These are phyloP conservation scores for Senecio squalidus DNA, from an alignment of 140 eudicot species.

Conservation along the genomic window DNA sequence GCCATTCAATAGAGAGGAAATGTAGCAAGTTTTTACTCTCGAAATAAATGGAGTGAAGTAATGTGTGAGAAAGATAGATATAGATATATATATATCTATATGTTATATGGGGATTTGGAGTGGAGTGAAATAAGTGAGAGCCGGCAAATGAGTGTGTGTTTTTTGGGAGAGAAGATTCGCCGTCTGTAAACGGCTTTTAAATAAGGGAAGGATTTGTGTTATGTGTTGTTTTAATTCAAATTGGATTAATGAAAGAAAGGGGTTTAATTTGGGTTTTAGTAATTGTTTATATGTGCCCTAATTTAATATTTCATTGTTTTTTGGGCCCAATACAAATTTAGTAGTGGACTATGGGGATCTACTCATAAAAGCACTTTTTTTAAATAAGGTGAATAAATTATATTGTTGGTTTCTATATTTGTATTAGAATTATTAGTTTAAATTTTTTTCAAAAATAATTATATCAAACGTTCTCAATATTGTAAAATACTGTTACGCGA, in stretches of 20 bases:
- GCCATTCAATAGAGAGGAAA: constrained; percentile 19
- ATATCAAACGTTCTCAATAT: too few relatives aligned
- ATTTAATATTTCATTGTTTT: not conserved
- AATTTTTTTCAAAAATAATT: too few relatives aligned
- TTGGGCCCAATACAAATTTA: constrained; percentile 20
- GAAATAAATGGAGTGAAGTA: too few relatives aligned
- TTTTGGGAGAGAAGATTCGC: constrained; percentile 35
- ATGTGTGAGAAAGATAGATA: not conserved
- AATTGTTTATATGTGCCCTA: constrained; percentile 28
- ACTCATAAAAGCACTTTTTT: not conserved
- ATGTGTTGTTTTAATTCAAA: constrained; percentile 14
- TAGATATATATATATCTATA: not conserved
- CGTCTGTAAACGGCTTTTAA: constrained; percentile 32
- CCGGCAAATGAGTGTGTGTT: too few relatives aligned
- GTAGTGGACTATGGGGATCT: constrained; percentile 20
- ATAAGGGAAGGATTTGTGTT: constrained; percentile 21
- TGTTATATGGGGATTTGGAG: constrained; percentile 1
- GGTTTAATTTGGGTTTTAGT: constrained; percentile 18
- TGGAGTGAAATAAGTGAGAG: too few relatives aligned
- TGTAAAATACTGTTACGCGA: too few relatives aligned
- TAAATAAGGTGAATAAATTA: too few relatives aligned
- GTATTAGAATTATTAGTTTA: too few relatives aligned
- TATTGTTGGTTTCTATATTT: too few relatives aligned
- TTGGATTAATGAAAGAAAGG: constrained; percentile 12
- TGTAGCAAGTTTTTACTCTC: not conserved